Base-by-base conservation (phyloP, 176 grass and related monocot species). In the Musa itinerans region DNA sequence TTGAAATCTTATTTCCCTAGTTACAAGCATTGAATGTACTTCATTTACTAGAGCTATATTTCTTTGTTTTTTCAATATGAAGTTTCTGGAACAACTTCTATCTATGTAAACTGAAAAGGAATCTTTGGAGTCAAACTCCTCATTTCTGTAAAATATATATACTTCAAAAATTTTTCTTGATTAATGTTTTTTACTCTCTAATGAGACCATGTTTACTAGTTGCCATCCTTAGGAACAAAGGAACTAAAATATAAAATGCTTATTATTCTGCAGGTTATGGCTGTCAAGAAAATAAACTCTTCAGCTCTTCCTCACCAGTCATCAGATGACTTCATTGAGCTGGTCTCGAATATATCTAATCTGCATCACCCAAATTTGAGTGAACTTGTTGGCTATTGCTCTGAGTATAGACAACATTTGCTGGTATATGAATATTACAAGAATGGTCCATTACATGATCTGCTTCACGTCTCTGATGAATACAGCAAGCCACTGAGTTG, bases 381-480 rank as follows among this genome's bases (percentile, higher is more conserved):
- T 24, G 95, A 86, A 66, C 82, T 98, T 82, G 90, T 89, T 51
- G 95, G 95, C 51, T 94, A 98, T 80, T 98, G 88, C 76, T 91
- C 92, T 80, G 90, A 98, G 80, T 88, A 98, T 52, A 88, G 95
- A 21, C 95, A 98, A 22, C 81, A 90, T 75, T 85, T 98, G 84
- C 85, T 98, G 77, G 90, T 98, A 54, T 98, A 91, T 34, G 75
- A 98, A 80, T 98, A 85, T 80, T 82, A 98, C 71, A 88, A 82
- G 69, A 94, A 93, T 76, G 95, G 90, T 16, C 94, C 90, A 11
- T 79, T 98, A 80, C 86, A 94, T 82, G 90, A 94, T 81, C 85
- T 93, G 73, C 90, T 94, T 65, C 95, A 98, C 52, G 52, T 98
- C 75, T 85, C 86, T 74, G 90, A 93, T 0, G 95, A 98, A 79